Base-by-base conservation (phyloP, 805 yeast species). In the Candida jianshihensis region DNA sequence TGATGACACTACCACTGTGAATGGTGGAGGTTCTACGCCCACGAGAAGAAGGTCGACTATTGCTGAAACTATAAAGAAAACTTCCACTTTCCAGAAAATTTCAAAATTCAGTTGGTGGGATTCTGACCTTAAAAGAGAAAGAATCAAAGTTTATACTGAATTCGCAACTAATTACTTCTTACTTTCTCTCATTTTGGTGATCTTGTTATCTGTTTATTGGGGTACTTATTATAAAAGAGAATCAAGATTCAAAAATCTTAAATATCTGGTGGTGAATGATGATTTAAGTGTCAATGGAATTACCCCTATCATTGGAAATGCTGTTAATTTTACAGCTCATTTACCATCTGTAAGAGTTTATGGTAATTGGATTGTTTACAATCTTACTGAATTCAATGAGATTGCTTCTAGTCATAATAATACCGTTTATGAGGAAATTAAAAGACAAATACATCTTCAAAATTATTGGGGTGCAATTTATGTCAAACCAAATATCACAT, bases 401-500 rank as follows among this genome's bases (percentile, higher is more conserved):
- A 14, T 24, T 10, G 44, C 53, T 17, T 19, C 11, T 2, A 21
- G 36, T 15, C 28, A 38, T 30, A 36, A 37, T 18, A 32, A 44
- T 12, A 35, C 51, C 2, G 31, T 34, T 4, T 41, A 36, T 32
- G 63, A 63, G 12, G 70, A 70, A 43, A 52, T 75, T 14, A 29
- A 48, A 16, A 40, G 64, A 15, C 57, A 60, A 31, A 66, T 80
- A 5, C 73, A 70, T 43, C 70, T 67, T 38, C 75, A 77, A 51
- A 44, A 65, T 7, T 76, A 68, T 46, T 80, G 86, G 86, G 71
- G 66, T 7, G 71, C 76, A 1, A 58, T 77, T 25, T 71, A 73
- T 41, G 70, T 80, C 19, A 52, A 57, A 16, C 53, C 60, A 5
- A 66, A 71, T 46, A 73, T 81, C 1, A 60, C 74, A 3, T 47